These are phyloP conservation scores for Fomitopsis schrenkii DNA, from an alignment of 1,284 basidiomycete genomes.

Conservation along the genomic window DNA sequence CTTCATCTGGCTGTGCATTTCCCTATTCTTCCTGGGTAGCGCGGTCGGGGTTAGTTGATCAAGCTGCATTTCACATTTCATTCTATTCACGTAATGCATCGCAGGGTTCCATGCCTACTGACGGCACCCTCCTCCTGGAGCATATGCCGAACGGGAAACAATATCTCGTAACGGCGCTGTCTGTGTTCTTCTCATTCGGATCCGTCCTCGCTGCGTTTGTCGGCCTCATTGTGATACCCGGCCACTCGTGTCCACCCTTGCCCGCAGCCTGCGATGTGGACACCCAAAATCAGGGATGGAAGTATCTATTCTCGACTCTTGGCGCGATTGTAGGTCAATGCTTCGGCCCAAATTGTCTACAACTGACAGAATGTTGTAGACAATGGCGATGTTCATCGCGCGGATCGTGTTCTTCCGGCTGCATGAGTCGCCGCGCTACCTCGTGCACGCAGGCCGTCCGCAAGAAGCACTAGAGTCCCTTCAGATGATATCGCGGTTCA, in stretches of 20 bases:
- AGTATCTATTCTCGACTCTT: slow-evolving; percentile 72
- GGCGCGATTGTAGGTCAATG: slow-evolving; percentile 61
- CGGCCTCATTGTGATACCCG: slow-evolving; percentile 74
- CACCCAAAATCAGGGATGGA: slow-evolving; percentile 81
- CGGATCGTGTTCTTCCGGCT: slow-evolving; percentile 88
- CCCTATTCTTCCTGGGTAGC: slow-evolving; percentile 86
- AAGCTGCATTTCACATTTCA: too few relatives aligned
- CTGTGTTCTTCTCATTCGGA: slow-evolving; percentile 92
- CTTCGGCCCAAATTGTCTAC: background rate
- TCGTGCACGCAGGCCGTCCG: slow-evolving; percentile 80
- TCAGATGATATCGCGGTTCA: slow-evolving; percentile 80
- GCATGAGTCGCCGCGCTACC: slow-evolving; percentile 90
- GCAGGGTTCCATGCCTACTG: slow-evolving; percentile 93
- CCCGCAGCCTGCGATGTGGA: slow-evolving; percentile 57
- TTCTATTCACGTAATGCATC: background rate
- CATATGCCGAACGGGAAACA: slow-evolving; percentile 90
- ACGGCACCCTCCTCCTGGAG: slow-evolving; percentile 92
- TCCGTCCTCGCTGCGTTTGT: slow-evolving; percentile 82
- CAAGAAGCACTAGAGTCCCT: slow-evolving; percentile 82
- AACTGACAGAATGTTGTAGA: slow-evolving; percentile 42
- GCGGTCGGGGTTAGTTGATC: slow-evolving; percentile 72
- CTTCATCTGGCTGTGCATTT: slow-evolving; percentile 70
- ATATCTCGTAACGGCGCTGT: slow-evolving; percentile 92
- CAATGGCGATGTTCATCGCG: slow-evolving; percentile 80
- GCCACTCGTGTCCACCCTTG: slow-evolving; percentile 61